phyloP scores from a whole-genome alignment of 805 yeast genomes.

The Cyberlindnera bimundalis region DNA sequence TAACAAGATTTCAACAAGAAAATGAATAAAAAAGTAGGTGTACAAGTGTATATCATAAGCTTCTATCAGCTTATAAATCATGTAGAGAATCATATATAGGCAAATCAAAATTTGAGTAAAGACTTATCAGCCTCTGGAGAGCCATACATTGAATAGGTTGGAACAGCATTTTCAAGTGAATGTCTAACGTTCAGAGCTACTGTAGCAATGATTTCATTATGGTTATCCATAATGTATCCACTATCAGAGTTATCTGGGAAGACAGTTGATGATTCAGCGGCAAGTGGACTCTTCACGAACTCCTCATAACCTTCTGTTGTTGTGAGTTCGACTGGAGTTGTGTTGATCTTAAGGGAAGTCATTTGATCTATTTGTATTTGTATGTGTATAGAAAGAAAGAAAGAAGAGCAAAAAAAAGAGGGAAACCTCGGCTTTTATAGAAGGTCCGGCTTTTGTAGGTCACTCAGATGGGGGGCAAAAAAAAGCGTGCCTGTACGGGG shows the following conservation, averaged over 20 bases:
- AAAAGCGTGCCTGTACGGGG: too few species aligned
- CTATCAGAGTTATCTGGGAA: conserved; percentile 34
- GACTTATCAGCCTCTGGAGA: conserved; percentile 14
- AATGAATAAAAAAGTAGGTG: too few species aligned
- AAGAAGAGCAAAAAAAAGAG: too few species aligned
- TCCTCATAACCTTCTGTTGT: conserved; percentile 38
- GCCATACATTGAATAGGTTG: conserved; percentile 9
- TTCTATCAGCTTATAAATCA: too few species aligned
- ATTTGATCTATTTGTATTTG: too few species aligned
- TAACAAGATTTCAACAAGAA: too few species aligned
- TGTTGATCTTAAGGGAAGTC: conserved; percentile 15
- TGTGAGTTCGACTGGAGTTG: conserved; percentile 39
- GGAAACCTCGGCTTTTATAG: too few species aligned
- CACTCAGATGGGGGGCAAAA: background rate
- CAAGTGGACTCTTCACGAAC: conserved; percentile 33
- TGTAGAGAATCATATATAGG: too few species aligned
- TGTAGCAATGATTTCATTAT: conserved; percentile 36
- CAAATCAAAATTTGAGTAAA: conserved; percentile 10
- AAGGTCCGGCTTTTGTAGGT: too few species aligned
- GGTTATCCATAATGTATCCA: conserved; percentile 33
- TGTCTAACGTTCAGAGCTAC: conserved; percentile 37
- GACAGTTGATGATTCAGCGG: conserved; percentile 32
- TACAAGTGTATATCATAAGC: too few species aligned
- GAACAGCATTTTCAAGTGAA: conserved; percentile 23
- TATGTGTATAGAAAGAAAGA: too few species aligned